phyloP scores from a whole-genome alignment of 2,329 filamentous ascomycete species.

The Hypomyces rosellus region DNA sequence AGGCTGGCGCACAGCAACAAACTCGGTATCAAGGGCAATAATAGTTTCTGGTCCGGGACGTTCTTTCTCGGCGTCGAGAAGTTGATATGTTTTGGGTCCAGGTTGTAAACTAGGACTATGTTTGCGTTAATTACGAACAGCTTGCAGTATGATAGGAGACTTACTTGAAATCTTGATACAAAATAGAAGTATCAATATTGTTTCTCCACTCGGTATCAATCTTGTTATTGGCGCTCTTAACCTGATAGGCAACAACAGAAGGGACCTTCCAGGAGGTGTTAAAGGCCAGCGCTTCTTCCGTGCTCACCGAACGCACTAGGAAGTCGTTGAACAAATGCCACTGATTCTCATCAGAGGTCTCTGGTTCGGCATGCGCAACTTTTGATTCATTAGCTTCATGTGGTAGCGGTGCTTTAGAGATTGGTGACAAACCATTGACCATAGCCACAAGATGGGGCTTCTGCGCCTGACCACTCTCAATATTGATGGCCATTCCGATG shows the following conservation, averaged over 20 bases:
- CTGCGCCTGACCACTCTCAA: conserved; percentile 77
- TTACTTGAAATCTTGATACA: conserved; percentile 65
- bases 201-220: conserved; percentile 85
- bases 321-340: conserved; percentile 99
- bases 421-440: conserved; percentile 61
- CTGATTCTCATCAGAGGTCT: conserved; percentile 55
- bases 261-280: conserved; percentile 90
- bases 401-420: too few species aligned
- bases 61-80: conserved; percentile 54
- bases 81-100: conserved; percentile 49
- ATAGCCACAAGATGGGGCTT: conserved; percentile 88
- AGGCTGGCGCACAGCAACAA: conserved; percentile 85
- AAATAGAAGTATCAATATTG: conserved; percentile 71
- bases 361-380: conserved; percentile 62
- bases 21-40: conserved; percentile 91
- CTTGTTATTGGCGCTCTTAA: conserved; percentile 71
- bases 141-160: conserved; percentile 14
- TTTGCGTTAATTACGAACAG: neutral
- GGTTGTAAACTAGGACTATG: conserved; percentile 17
- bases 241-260: conserved; percentile 79
- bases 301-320: conserved; percentile 71
- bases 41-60: conserved; percentile 65
- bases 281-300: conserved; percentile 82
- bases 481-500: conserved; percentile 82
- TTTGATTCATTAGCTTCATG: conserved; percentile 4